These are phyloP conservation scores for Fusarium anthophilum DNA, from an alignment of 2,329 filamentous ascomycete species.

Conservation along the genomic window DNA sequence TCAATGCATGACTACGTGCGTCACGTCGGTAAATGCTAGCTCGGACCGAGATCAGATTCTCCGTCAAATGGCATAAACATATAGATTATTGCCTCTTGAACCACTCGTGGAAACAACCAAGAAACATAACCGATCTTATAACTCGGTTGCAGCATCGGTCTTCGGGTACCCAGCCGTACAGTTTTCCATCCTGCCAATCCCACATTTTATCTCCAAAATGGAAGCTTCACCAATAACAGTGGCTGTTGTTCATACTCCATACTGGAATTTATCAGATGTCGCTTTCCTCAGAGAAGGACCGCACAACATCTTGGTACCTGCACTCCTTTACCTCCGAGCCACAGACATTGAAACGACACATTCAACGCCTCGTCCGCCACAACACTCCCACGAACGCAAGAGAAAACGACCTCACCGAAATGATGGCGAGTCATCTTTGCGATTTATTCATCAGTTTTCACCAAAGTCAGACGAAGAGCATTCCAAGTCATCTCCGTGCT, in stretches of 20 bases:
- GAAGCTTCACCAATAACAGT: neutral
- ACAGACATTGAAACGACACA: neutral
- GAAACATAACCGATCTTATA: neutral
- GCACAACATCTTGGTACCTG: neutral
- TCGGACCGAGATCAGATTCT: neutral
- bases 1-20: neutral
- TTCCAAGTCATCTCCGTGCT: neutral
- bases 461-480: neutral
- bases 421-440: rapidly evolving
- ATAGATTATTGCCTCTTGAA: neutral
- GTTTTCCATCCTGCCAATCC: neutral
- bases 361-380: rapidly evolving
- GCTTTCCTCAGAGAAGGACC: neutral
- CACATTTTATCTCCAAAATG: neutral
- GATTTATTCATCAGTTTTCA: rapidly evolving
- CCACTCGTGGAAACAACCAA: neutral
- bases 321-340: neutral
- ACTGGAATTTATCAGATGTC: neutral
- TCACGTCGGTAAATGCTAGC: too few species aligned
- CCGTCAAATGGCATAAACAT: neutral
- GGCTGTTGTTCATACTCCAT: neutral
- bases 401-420: neutral
- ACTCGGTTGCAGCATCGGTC: neutral
- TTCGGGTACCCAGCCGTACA: neutral
- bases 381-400: neutral